A percentile compares a stretch with the other conserved stretches of the same genome.
Conservation (phyloP, 805 yeast species). For the Scheffersomyces stipitis region DNA sequence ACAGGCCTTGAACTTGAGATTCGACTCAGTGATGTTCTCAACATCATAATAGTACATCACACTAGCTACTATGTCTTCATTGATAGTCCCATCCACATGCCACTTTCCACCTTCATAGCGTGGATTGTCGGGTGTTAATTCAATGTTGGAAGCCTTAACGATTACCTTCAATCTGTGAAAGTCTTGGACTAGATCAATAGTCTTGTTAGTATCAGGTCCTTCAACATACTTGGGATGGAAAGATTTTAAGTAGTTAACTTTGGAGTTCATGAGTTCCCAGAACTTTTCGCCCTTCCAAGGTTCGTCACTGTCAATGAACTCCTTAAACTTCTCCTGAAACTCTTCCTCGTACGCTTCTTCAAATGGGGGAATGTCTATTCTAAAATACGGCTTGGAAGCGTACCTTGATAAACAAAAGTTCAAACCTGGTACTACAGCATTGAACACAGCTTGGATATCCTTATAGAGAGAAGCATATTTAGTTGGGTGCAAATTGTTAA, state of each 20-base stretch:
- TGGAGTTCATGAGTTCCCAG: neutral
- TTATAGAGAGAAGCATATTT: constrained; percentile 20
- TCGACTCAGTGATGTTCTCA: constrained; percentile 34
- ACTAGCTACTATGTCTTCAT: constrained; percentile 41
- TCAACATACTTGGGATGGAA: constrained; percentile 2
- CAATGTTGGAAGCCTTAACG: constrained; percentile 36
- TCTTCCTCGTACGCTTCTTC: constrained; percentile 15
- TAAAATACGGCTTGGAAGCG: constrained; percentile 12
- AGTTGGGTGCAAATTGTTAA: constrained; percentile 38
- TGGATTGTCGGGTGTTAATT: constrained; percentile 38
- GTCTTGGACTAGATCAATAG: constrained; percentile 12
- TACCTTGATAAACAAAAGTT: constrained; percentile 21
- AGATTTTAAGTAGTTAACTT: neutral
- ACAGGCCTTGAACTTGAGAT: constrained; percentile 25
- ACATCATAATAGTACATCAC: constrained; percentile 36
- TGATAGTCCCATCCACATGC: constrained; percentile 41
- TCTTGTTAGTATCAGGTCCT: constrained; percentile 4
- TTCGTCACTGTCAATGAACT: constrained; percentile 3
- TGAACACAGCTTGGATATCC: constrained; percentile 27
- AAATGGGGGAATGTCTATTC: constrained; percentile 12
- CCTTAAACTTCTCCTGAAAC: constrained; percentile 3
- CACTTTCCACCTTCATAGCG: constrained; percentile 37
- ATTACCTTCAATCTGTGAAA: constrained; percentile 31
- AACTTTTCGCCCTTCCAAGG: constrained; percentile 4
- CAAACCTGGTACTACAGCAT: constrained; percentile 27